Base-by-base conservation (phyloP, 371 early-diverging fungal genomes). In the Mortierella sp. region DNA sequence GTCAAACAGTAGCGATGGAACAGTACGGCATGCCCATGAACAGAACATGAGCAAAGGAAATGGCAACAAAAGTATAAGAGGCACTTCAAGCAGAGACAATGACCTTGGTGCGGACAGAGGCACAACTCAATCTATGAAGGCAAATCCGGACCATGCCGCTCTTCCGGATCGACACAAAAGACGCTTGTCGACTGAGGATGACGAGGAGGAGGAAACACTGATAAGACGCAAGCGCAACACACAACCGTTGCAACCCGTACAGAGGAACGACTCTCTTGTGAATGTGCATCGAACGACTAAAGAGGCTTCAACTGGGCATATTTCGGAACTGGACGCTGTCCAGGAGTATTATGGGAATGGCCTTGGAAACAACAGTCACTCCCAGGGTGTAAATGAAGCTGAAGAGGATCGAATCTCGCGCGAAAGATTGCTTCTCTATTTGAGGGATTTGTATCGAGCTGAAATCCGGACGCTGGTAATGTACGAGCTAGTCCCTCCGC, bases 401-500 rank as follows among this genome's bases (percentile, higher is more conserved):
- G 54, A 24, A 22, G 54, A 52, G n/a, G 39, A 39, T 6, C 39
- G 10, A 6, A n/a, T n/a, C n/a, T 37, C 51, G 45, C 66, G 67
- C 47, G 54, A 62, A 20, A 43, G 67, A 32, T 39, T 79, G 20
- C 14, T 67, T 20, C 26, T 63, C 22, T 79, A 74, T 43, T 62
- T 79, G 18, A 45, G 37, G 24, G 55, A 70, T 14, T 24, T 45
- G 14, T 79, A 71, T 39, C 62, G 55, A n/a, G 30, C 32, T 1
- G 65, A 79, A 51, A 68, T 75, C 16, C 62, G 64, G 49, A 32
- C 51, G 2, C 18, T 79, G 40, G 64, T 64, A 58, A 11, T 70
- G 59, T 20, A 60, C 12, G 75, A 73, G 26, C 68, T 79, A 2
- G 40, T 79, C 5, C 68, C 63, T 0, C 47, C 66, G 11, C 39